Percentiles rank a stretch among this genome's conserved stretches.
Conservation (phyloP, 2,329 filamentous ascomycete genomes). For the Sarocladium brachiariae region DNA sequence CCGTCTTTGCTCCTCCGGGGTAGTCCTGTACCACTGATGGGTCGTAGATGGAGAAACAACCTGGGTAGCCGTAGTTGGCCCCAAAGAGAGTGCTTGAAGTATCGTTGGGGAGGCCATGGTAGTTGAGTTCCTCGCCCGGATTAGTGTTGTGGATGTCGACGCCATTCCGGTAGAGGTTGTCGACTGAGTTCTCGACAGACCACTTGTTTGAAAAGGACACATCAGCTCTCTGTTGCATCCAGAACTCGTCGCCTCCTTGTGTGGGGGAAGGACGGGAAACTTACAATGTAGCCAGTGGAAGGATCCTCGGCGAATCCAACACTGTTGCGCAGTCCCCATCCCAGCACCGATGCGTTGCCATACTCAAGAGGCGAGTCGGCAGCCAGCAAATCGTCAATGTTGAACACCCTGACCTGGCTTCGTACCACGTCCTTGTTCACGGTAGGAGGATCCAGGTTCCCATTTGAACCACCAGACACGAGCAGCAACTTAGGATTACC, state of each 20-base stretch:
- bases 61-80: conserved; percentile 56
- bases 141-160: conserved; percentile 58
- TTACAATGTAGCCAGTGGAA: conserved; percentile 34
- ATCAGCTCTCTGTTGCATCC: too few species aligned
- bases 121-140: conserved; percentile 67
- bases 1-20: conserved; percentile 21
- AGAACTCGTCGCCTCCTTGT: too few species aligned
- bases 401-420: conserved; percentile 51
- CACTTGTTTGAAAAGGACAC: conserved; percentile 21
- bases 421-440: conserved; percentile 42
- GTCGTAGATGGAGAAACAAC: conserved; percentile 55
- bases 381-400: conserved; percentile 22
- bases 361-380: conserved; percentile 26
- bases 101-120: conserved; percentile 48
- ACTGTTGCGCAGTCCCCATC: conserved; percentile 64
- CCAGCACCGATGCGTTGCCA: conserved; percentile 36
- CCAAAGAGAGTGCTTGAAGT: conserved; percentile 19
- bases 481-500: conserved; percentile 46
- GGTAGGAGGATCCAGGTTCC: conserved; percentile 49
- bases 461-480: conserved; percentile 54
- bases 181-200: conserved; percentile 60
- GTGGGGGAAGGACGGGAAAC: conserved; percentile 7
- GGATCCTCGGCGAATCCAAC: conserved; percentile 59
- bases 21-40: conserved; percentile 22
- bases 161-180: conserved; percentile 48